Base-by-base conservation (phyloP, 2,329 filamentous ascomycete species). In the Neocatenulostroma microsporum region DNA sequence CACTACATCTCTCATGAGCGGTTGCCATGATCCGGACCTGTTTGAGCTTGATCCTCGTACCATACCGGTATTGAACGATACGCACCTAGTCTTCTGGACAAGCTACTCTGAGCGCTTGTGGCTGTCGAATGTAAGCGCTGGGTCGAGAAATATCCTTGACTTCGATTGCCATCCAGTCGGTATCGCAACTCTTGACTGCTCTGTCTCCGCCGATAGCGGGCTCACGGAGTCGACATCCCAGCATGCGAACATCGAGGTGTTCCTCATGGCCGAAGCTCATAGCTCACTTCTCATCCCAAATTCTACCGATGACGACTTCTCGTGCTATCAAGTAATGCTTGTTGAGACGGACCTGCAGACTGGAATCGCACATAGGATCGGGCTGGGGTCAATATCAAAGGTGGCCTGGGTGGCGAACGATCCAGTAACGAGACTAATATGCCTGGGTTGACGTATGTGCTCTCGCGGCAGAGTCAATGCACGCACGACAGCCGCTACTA, bases 381-480 rank as follows among this genome's bases (percentile, higher is more conserved):
- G 31, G 13, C 14, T 34, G n/a, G 31, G 20, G 12, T 25, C 20
- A 21, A 12, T 34, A 13, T 24, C 31, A 8, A 34, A 34, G n/a
- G 20, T 21, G 8, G 18, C 12, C 14, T 24, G 31, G 31, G 12
- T 25, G 5, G 31, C 31, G 8, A 26, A 21, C 9, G 12, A 25
- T 5, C 21, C 20, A 7, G 8, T 9, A 4, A 8, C 17, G n/a
- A 24, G 13, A 17, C 31, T 34, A 17, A 15, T 34, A 9, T 34
- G 21, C 18, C 21, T 34, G 4, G 31, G 31, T 13, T 34, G 30
- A 32, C 21, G n/a, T n/a, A n/a, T n/a, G n/a, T n/a, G n/a, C n/a
- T n/a, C n/a, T n/a, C n/a, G n/a, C n/a, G n/a, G n/a, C n/a, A n/a
- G n/a, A n/a, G n/a, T n/a, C n/a, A n/a, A n/a, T n/a, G n/a, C n/a